Percentiles rank a stretch among this genome's conserved stretches.
Conservation (phyloP, 345 rosid species). For the Anacardium occidentale region DNA sequence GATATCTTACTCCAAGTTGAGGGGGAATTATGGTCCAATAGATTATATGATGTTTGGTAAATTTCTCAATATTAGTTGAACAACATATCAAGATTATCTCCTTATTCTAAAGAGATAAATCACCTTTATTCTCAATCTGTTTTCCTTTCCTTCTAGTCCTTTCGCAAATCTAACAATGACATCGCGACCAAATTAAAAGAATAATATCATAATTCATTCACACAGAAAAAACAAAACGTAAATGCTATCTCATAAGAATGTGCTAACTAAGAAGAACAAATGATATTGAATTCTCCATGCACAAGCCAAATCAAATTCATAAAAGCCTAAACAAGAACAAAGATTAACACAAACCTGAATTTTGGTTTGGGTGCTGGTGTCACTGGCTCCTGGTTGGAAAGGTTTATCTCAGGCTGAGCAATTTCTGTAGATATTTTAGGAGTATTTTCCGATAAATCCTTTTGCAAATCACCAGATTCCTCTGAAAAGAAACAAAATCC, state of each 20-base stretch:
- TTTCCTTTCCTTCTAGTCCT: not conserved
- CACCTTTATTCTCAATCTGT: not conserved
- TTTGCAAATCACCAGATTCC: constrained; percentile 34
- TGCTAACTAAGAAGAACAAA: not conserved
- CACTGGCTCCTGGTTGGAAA: constrained; percentile 6
- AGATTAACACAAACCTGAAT: constrained; percentile 40
- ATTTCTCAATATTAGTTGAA: too few relatives aligned
- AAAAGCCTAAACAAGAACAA: not conserved
- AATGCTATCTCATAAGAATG: not conserved
- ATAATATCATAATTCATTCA: not conserved
- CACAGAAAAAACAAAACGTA: not conserved
- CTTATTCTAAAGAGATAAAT: not conserved
- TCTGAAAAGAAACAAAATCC: constrained; percentile 27
- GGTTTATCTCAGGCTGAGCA: constrained; percentile 18
- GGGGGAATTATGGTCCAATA: not conserved
- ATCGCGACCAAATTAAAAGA: not conserved
- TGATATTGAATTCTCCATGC: not conserved
- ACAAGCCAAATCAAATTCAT: not conserved
- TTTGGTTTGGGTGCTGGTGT: constrained; percentile 39
- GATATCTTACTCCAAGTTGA: not conserved
- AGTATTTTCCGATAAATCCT: constrained; percentile 15
- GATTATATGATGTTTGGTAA: too few relatives aligned
- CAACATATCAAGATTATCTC: not conserved
- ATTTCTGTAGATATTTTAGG: constrained; percentile 15
- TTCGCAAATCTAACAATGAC: not conserved